A percentile compares a stretch with the other conserved stretches of the same genome.
Evolutionary conservation across 106 monocot species (phyloP).

Genomic region (Platanthera guangdongensis): DNA sequence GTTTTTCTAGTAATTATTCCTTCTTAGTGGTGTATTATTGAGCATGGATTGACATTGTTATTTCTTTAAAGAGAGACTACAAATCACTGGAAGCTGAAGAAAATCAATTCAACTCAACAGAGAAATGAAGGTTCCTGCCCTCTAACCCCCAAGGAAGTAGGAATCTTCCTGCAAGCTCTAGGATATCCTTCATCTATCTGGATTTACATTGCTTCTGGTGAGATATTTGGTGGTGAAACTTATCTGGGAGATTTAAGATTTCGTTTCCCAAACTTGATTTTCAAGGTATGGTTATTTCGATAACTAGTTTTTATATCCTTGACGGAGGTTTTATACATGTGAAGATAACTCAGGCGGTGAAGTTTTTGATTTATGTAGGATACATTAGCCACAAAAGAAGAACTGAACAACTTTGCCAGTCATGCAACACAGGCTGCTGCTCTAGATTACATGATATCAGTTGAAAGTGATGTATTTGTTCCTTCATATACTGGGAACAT

Average conservation of each 20-base stretch:
- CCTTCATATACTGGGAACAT: slow-evolving; percentile 91
- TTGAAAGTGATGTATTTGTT: slow-evolving; percentile 94
- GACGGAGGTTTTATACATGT: background rate
- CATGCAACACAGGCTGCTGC: slow-evolving; percentile 87
- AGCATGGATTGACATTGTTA: background rate
- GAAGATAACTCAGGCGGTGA: background rate
- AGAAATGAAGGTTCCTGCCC: slow-evolving; percentile 77
- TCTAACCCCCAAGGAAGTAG: slow-evolving; percentile 83
- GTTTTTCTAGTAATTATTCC: background rate
- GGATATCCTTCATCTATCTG: slow-evolving; percentile 68
- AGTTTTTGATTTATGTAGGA: slow-evolving; percentile 42
- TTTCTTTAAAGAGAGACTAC: slow-evolving; percentile 53
- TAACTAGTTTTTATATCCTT: slow-evolving; percentile 11
- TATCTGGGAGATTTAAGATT: slow-evolving; percentile 58
- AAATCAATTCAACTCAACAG: slow-evolving; percentile 83
- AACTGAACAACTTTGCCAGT: slow-evolving; percentile 44
- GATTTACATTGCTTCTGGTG: slow-evolving; percentile 91
- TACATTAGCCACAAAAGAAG: slow-evolving; percentile 62
- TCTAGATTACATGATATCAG: slow-evolving; percentile 88
- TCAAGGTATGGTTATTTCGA: slow-evolving; percentile 47
- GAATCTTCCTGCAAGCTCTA: slow-evolving; percentile 70
- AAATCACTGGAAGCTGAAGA: slow-evolving; percentile 89
- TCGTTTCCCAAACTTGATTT: slow-evolving; percentile 78
- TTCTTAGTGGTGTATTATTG: background rate
- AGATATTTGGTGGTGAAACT: slow-evolving; percentile 72